phyloP scores from a whole-genome alignment of 1,284 basidiomycete genomes.

The Anthracocystis setariae region DNA sequence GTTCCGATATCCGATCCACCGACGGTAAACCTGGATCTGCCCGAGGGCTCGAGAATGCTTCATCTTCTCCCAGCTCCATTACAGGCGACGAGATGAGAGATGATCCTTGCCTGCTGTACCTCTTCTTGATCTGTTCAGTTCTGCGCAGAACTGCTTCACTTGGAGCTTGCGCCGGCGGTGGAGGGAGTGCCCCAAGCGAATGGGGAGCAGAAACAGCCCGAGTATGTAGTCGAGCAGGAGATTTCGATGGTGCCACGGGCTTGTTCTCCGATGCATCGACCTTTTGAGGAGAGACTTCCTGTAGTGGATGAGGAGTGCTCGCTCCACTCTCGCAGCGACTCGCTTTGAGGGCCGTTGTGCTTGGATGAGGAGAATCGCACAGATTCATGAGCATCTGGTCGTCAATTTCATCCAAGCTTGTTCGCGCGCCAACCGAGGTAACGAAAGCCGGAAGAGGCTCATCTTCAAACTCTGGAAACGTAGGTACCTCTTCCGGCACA shows the following conservation, averaged over 20 bases:
- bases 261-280: neutral
- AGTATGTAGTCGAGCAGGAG: neutral
- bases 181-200: constrained; percentile 34
- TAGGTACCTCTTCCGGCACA: constrained; percentile 7
- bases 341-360: neutral
- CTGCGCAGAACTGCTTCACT: constrained; percentile 24
- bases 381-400: constrained; percentile 34
- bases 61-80: neutral
- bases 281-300: neutral
- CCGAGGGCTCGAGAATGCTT: constrained; percentile 1
- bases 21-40: constrained; percentile 11
- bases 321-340: constrained; percentile 5
- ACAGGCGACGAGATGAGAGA: constrained; percentile 4
- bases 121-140: constrained; percentile 29
- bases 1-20: constrained; percentile 10
- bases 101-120: constrained; percentile 20
- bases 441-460: neutral
- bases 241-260: neutral
- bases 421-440: constrained; percentile 2
- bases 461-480: neutral
- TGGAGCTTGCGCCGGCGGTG: constrained; percentile 15
- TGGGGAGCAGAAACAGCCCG: constrained; percentile 17
- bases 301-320: neutral
- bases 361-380: constrained; percentile 7
- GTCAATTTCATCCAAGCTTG: constrained; percentile 38